phyloP scores from a whole-genome alignment of 2,329 filamentous ascomycete species.

The Colletotrichum tamarilloi region DNA sequence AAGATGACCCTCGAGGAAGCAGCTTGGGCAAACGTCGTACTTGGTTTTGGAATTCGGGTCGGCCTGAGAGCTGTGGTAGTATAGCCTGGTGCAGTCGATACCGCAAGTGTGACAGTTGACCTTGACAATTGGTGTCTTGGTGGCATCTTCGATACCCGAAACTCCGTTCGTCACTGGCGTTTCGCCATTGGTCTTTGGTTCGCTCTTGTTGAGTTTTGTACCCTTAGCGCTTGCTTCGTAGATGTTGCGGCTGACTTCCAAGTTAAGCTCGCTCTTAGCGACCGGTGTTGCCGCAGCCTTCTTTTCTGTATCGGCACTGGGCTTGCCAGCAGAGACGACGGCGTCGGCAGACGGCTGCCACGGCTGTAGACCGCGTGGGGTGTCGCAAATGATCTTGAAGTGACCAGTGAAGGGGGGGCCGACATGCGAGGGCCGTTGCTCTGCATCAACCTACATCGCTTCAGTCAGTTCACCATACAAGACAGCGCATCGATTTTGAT shows the following conservation, averaged over 20 bases:
- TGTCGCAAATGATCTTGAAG: constrained; percentile 96
- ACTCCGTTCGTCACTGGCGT: constrained; percentile 73
- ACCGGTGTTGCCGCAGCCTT: constrained; percentile 74
- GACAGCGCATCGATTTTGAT: constrained; percentile 1
- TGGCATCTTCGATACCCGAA: constrained; percentile 66
- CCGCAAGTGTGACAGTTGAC: constrained; percentile 92
- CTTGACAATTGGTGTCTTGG: constrained; percentile 74
- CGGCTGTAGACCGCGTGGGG: constrained; percentile 91
- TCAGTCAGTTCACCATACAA: background rate
- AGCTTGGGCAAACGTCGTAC: constrained; percentile 91
- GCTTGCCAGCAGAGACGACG: constrained; percentile 70
- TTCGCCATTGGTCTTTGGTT: constrained; percentile 82
- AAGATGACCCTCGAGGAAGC: constrained; percentile 86
- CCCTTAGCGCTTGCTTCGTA: constrained; percentile 92
- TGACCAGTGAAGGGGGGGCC: constrained; percentile 97
- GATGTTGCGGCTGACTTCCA: constrained; percentile 94
- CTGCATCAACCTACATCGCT: constrained; percentile 84
- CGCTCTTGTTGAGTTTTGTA: constrained; percentile 74
- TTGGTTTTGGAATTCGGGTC: constrained; percentile 75
- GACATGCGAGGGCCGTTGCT: constrained; percentile 93
- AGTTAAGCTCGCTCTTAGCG: constrained; percentile 84
- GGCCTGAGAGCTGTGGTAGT: constrained; percentile 68
- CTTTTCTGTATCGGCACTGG: constrained; percentile 75
- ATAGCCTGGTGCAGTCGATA: constrained; percentile 81
- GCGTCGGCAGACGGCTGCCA: constrained; percentile 92